Percentiles rank a stretch among this genome's conserved stretches.
phyloP scores from a whole-genome alignment of 2,329 filamentous ascomycete genomes.

The Pseudophaeomoniella oleicola region DNA sequence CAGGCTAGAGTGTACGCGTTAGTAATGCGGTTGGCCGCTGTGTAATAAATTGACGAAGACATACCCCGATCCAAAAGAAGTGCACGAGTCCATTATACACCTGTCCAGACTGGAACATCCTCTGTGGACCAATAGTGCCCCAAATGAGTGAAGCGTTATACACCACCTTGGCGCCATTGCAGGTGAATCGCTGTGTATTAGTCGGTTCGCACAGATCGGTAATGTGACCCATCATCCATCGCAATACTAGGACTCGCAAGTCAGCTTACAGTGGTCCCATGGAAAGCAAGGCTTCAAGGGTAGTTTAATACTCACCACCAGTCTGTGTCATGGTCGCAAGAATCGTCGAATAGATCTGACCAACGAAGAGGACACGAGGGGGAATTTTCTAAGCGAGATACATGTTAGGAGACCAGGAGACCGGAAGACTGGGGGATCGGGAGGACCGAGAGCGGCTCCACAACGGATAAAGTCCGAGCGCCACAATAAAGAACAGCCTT shows the following conservation, averaged over 20 bases:
- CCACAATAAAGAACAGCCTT: conserved; percentile 17
- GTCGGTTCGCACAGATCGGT: conserved; percentile 35
- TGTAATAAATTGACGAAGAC: conserved; percentile 2
- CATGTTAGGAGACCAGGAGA: background rate
- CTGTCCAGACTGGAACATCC: conserved; percentile 51
- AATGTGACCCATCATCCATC: conserved; percentile 33
- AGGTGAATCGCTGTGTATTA: conserved; percentile 43
- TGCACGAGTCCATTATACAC: conserved; percentile 51
- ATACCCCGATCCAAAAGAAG: conserved; percentile 57
- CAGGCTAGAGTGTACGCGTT: conserved; percentile 10
- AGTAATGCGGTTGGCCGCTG: conserved; percentile 21
- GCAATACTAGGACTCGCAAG: conserved; percentile 24
- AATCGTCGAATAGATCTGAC: conserved; percentile 35
- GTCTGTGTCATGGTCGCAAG: conserved; percentile 34
- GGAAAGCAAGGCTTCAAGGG: too few species aligned
- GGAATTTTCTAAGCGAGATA: conserved; percentile 18
- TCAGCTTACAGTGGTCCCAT: background rate
- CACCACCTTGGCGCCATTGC: conserved; percentile 43
- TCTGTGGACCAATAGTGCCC: conserved; percentile 56
- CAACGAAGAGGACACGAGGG: conserved; percentile 34
- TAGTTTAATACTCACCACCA: conserved; percentile 10
- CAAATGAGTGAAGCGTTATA: conserved; percentile 59
- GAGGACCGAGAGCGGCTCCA: too few species aligned
- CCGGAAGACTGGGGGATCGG: too few species aligned
- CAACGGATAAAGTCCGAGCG: too few species aligned